phyloP scores from a whole-genome alignment of 2,329 filamentous ascomycete genomes.

The Pleoardoris graminearum region DNA sequence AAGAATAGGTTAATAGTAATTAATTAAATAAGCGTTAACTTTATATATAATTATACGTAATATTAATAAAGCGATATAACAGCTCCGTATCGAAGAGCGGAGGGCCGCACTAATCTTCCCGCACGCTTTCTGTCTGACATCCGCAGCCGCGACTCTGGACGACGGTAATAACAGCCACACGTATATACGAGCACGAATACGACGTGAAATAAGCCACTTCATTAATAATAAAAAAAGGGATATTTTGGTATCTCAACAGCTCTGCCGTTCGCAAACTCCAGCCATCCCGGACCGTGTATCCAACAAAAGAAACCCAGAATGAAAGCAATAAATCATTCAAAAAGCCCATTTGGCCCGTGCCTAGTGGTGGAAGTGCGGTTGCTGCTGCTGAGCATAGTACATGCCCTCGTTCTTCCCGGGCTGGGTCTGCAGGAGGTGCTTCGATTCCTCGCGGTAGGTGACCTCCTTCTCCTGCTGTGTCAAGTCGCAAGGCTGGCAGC shows the following conservation, averaged over 20 bases:
- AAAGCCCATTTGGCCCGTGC: not conserved
- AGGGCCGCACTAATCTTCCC: no score
- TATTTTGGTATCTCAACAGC: conserved; percentile 1
- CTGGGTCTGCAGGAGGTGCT: conserved; percentile 17
- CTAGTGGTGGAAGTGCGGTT: conserved; percentile 15
- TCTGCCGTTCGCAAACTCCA: not conserved
- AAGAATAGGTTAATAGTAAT: no score
- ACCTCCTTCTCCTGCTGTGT: conserved; percentile 42
- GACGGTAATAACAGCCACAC: not conserved
- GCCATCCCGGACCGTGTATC: no score
- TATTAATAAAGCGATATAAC: no score
- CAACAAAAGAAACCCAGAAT: not conserved
- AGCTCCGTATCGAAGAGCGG: no score
- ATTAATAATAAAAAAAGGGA: not conserved
- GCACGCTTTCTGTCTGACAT: no score
- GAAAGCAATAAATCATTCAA: not conserved
- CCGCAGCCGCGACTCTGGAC: no score
- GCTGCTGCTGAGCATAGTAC: conserved; percentile 22
- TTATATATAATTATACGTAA: no score
- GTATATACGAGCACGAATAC: not conserved
- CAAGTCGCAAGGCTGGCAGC: conserved; percentile 39
- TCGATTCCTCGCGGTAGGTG: conserved; percentile 24
- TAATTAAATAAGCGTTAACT: no score
- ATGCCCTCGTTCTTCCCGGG: conserved; percentile 27
- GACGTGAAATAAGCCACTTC: not conserved